Evolutionary conservation across 2,329 filamentous ascomycete species (phyloP).

Genomic region (Pseudonectria foliicola): DNA sequence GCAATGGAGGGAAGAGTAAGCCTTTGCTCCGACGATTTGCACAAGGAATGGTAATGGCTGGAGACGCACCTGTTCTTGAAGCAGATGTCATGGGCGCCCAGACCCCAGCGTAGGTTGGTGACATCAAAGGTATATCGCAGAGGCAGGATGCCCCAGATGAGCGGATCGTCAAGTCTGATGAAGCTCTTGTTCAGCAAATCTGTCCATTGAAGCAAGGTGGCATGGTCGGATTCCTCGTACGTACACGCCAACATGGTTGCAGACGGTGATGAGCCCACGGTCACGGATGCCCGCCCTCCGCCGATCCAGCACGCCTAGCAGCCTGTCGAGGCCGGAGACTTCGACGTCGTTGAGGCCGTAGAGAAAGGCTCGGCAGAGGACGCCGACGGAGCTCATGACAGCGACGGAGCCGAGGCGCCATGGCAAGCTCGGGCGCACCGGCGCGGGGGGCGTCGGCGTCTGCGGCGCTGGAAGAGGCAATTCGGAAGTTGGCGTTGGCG

Average conservation of each 20-base stretch:
- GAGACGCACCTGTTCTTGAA: slow-evolving; percentile 69
- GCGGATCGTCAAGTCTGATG: slow-evolving; percentile 81
- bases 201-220: background rate
- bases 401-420: slow-evolving; percentile 69
- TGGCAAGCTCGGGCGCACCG: slow-evolving; percentile 48
- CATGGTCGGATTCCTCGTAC: slow-evolving; percentile 3
- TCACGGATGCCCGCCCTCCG: slow-evolving; percentile 58
- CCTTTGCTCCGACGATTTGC: background rate
- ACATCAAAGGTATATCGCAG: slow-evolving; percentile 64
- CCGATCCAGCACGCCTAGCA: slow-evolving; percentile 68
- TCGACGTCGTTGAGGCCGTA: slow-evolving; percentile 68
- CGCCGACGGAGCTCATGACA: slow-evolving; percentile 66
- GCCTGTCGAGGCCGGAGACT: slow-evolving; percentile 66
- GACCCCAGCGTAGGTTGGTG: slow-evolving; percentile 74
- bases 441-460: slow-evolving; percentile 12
- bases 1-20: slow-evolving; percentile 3
- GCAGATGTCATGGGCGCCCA: slow-evolving; percentile 93
- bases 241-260: slow-evolving; percentile 37
- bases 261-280: slow-evolving; percentile 72
- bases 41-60: background rate
- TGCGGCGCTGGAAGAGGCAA: too few species aligned
- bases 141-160: slow-evolving; percentile 88
- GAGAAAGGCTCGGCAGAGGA: slow-evolving; percentile 67
- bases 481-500: slow-evolving; percentile 1
- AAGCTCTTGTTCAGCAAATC: slow-evolving; percentile 4